These are phyloP conservation scores for Aureobasidium sp. DNA, from an alignment of 2,329 filamentous ascomycete species.

Conservation along the genomic window DNA sequence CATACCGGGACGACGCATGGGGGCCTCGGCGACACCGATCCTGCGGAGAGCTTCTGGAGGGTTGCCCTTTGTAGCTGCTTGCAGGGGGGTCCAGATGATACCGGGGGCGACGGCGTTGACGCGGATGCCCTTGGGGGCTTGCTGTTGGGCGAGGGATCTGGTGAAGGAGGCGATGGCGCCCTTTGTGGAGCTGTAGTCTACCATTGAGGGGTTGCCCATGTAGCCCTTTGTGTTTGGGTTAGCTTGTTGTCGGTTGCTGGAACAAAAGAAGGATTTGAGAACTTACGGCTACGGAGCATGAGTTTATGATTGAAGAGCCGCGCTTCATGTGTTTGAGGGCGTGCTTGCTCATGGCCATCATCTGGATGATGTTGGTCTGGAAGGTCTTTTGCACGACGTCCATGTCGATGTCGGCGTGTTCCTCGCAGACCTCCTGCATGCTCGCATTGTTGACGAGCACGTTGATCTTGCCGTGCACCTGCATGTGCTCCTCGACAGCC, in stretches of 20 bases:
- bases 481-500: slow-evolving; percentile 45
- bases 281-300: slow-evolving; percentile 40
- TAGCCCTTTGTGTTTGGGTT: no score
- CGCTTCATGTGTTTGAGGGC: slow-evolving; percentile 48
- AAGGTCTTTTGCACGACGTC: slow-evolving; percentile 48
- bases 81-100: slow-evolving; percentile 32
- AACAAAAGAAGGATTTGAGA: no score
- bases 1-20: slow-evolving; percentile 24
- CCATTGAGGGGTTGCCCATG: slow-evolving; percentile 34
- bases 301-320: slow-evolving; percentile 46
- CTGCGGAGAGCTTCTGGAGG: slow-evolving; percentile 18
- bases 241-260: no score
- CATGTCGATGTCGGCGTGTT: slow-evolving; percentile 46
- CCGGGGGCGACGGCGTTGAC: slow-evolving; percentile 34
- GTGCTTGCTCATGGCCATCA: slow-evolving; percentile 52
- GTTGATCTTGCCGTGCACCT: slow-evolving; percentile 33
- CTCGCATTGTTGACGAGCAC: slow-evolving; percentile 52
- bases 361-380: slow-evolving; percentile 43
- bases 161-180: slow-evolving; percentile 51
- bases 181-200: slow-evolving; percentile 51
- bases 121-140: slow-evolving; percentile 47
- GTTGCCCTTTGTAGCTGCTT: slow-evolving; percentile 33
- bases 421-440: slow-evolving; percentile 45
- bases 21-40: slow-evolving; percentile 20
- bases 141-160: slow-evolving; percentile 42